Conservation (phyloP, 2,329 filamentous ascomycete genomes). For the Penicillium sp. region DNA sequence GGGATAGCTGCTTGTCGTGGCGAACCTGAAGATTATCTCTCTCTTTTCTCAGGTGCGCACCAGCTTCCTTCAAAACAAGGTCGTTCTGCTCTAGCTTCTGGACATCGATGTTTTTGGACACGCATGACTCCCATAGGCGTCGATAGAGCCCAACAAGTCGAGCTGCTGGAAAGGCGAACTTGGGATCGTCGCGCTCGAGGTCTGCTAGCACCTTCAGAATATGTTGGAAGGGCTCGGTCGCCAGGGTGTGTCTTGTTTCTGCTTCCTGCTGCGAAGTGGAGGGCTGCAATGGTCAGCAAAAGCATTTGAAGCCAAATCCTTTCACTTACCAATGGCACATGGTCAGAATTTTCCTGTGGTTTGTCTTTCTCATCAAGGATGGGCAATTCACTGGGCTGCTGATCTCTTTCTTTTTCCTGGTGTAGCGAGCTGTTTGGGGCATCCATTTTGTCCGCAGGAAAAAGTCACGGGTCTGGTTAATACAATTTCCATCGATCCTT, state of each 20-base stretch:
- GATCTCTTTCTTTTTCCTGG: background rate
- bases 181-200: background rate
- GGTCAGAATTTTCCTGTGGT: background rate
- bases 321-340: background rate
- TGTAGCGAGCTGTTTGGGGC: background rate
- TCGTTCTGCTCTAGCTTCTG: background rate
- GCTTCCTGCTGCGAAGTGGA: constrained; percentile 27
- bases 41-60: too few relatives aligned
- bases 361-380: background rate
- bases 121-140: background rate
- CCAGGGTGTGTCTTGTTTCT: background rate
- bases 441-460: too few relatives aligned
- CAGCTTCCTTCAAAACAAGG: background rate
- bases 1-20: too few relatives aligned
- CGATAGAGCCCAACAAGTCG: background rate
- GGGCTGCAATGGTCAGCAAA: background rate
- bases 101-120: background rate
- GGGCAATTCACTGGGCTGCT: background rate
- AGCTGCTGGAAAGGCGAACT: background rate
- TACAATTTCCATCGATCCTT: too few relatives aligned
- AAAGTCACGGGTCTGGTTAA: too few relatives aligned
- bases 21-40: too few relatives aligned
- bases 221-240: too few relatives aligned
- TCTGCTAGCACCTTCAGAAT: background rate
- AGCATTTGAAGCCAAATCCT: background rate